A percentile compares a stretch with the other conserved stretches of the same genome.
Evolutionary conservation across 495 filamentous ascomycete genomes (phyloP).

Genomic region (Pyronema omphalodes): DNA sequence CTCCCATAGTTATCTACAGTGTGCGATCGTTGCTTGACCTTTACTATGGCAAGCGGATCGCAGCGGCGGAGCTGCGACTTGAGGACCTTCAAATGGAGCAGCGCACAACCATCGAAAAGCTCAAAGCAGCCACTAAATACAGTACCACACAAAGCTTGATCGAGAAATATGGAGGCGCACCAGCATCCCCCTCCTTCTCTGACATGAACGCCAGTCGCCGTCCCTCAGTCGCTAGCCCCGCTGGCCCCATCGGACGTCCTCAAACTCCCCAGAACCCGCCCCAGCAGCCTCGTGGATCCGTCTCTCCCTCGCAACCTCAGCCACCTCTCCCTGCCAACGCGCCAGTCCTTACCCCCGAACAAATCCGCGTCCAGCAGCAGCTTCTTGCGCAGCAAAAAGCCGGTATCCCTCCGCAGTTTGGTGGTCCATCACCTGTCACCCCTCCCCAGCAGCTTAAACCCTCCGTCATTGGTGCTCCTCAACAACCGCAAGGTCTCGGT

Average conservation of each 20-base stretch:
- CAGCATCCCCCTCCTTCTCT: conserved; percentile 9
- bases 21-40: conserved; percentile 17
- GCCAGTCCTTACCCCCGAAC: conserved; percentile 13
- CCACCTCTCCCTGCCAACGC: conserved; percentile 7
- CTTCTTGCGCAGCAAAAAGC: conserved; percentile 14
- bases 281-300: not conserved
- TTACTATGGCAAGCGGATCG: conserved; percentile 71
- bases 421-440: conserved; percentile 8
- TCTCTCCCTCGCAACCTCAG: conserved; percentile 12
- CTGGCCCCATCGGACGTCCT: conserved; percentile 11
- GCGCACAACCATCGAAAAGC: conserved; percentile 71
- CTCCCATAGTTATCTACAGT: conserved; percentile 46
- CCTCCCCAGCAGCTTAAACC: conserved; percentile 6
- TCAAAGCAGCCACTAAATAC: conserved; percentile 87
- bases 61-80: conserved; percentile 43
- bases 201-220: not conserved
- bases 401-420: conserved; percentile 1
- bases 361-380: conserved; percentile 19
- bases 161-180: conserved; percentile 67
- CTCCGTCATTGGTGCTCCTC: not conserved
- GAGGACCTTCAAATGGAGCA: conserved; percentile 59
- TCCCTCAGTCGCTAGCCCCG: conserved; percentile 19
- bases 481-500: conserved; percentile 8
- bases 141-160: conserved; percentile 83
- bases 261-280: not conserved